These are phyloP conservation scores for Sophora flavescens DNA, from an alignment of 306 rosid species.

Conservation along the genomic window DNA sequence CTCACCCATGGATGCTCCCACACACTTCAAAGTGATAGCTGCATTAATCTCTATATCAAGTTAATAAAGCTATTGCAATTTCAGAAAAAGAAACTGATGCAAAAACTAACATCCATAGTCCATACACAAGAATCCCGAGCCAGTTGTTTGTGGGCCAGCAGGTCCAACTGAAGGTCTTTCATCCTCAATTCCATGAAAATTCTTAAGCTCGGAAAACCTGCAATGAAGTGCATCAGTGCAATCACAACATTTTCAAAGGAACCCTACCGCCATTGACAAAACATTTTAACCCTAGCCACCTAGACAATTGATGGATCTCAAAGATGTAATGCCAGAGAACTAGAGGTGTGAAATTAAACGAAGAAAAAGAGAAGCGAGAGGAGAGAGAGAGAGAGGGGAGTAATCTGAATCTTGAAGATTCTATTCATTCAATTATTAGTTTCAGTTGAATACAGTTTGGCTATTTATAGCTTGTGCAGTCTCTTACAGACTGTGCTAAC, in stretches of 20 bases:
- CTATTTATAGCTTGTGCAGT: no score
- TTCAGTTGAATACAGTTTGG: no score
- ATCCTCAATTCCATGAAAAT: slow-evolving; percentile 83
- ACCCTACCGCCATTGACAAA: slow-evolving; percentile 11
- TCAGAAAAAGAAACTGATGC: slow-evolving; percentile 5
- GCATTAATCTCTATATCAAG: slow-evolving; percentile 52
- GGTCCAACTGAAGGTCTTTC: slow-evolving; percentile 62
- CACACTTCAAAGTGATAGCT: slow-evolving; percentile 87
- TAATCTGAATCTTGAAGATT: no score
- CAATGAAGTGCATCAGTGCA: slow-evolving; percentile 39
- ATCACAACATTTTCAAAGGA: slow-evolving; percentile 18
- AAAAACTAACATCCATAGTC: slow-evolving; percentile 42
- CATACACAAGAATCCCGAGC: slow-evolving; percentile 86
- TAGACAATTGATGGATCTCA: neutral
- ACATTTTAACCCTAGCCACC: neutral
- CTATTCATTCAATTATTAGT: no score
- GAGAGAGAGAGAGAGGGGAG: no score
- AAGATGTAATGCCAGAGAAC: neutral
- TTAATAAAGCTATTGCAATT: slow-evolving; percentile 32
- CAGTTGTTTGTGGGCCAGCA: slow-evolving; percentile 77
- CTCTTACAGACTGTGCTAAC: no score
- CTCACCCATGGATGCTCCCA: slow-evolving; percentile 97
- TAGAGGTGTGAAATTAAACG: neutral
- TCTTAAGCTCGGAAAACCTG: slow-evolving; percentile 85
- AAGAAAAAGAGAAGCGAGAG: no score